Base-by-base conservation (phyloP, 306 rosid genomes). In the Comarum palustre region DNA sequence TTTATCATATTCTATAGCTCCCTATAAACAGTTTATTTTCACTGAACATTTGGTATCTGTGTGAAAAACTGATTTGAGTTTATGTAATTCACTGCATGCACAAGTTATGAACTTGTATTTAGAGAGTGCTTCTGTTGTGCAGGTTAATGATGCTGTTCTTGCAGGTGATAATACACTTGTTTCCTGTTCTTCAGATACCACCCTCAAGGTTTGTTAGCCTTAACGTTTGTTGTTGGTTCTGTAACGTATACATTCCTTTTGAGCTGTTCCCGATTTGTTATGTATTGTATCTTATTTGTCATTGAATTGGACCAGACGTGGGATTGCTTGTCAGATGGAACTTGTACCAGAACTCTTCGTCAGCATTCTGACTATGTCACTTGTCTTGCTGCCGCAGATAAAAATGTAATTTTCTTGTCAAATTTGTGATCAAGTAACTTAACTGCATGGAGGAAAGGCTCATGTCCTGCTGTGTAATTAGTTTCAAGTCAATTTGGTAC, bases 281-380 rank as follows among this genome's bases (percentile, higher is more conserved):
- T 59, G 45, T 66, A n/a, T 66, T 70, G 9, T 39, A 6, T 19
- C 54, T 16, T 41, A 5, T 58, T 57, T 47, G 22, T 80, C 76
- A 39, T 60, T 58, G 27, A 34, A 59, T 51, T 64, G 50, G 16
- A 9, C 76, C 82, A 95, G 99, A 86, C 89, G 34, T 95, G 99
- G 99, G 86, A 84, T 86, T 86, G 88, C 80, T 74, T 87, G 85
- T 90, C 96, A 31, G 73, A 69, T 32, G 97, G 97, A 81, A 79
- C 82, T 60, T 95, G 96, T 81, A 84, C 85, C 59, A 82, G 84
- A 85, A 91, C 99, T 25, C 87, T 91, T 75, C 95, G 93, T 63
- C 97, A 90, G 78, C 99, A 95, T 75, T 79, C 97, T 42, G 99
- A 95, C 81, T 95, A 95, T 70, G 97, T 91, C 75, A 95, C 95